Conservation (phyloP, 192 early-diverging fungal genomes). For the Pilobolus umbonatus region DNA sequence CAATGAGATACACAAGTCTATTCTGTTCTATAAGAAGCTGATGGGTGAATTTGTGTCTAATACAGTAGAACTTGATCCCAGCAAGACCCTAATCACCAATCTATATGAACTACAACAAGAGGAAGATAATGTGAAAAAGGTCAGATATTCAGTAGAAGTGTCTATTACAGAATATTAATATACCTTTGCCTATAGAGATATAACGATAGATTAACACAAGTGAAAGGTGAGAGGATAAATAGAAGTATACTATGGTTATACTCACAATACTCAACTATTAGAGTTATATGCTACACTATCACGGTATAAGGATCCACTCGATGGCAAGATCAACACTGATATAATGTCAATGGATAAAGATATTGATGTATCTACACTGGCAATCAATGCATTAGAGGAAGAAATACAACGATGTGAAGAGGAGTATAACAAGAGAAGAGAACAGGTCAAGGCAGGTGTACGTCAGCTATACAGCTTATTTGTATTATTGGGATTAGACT, state of each 20-base stretch:
- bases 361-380: conserved; percentile 21
- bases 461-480: not conserved
- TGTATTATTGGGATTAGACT: not conserved
- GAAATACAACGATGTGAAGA: conserved; percentile 25
- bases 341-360: conserved; percentile 5
- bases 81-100: not conserved
- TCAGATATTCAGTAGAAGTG: not conserved
- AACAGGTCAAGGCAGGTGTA: not conserved
- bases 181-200: conserved; percentile 7
- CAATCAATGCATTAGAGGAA: conserved; percentile 21
- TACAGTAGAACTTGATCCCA: not conserved
- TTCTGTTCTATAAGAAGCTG: not conserved
- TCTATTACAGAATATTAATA: not conserved
- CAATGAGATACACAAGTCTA: not conserved
- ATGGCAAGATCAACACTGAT: no score
- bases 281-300: conserved; percentile 5
- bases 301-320: conserved; percentile 15
- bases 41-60: not conserved
- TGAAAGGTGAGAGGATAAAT: conserved; percentile 12
- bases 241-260: conserved; percentile 27
- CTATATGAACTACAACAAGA: not conserved
- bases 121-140: not conserved
- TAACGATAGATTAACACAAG: conserved; percentile 6
- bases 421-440: conserved; percentile 20
- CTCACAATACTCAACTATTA: conserved; percentile 16